phyloP scores from a whole-genome alignment of 306 rosid genomes.

The Dryas drummondii region DNA sequence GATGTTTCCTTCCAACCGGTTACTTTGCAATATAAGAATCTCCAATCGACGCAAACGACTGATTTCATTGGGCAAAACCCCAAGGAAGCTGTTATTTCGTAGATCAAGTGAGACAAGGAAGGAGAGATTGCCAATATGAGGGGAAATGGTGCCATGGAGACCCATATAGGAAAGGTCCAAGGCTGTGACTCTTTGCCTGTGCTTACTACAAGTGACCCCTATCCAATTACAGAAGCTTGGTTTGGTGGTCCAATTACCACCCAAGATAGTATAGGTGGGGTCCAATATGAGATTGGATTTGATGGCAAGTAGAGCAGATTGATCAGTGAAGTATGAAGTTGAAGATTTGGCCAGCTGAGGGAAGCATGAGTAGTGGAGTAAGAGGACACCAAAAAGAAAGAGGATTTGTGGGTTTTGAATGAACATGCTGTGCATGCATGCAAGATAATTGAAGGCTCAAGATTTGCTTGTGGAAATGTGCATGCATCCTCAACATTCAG shows the following conservation, averaged over 20 bases:
- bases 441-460: too few species aligned
- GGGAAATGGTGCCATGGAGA: not conserved
- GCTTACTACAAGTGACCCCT: not conserved
- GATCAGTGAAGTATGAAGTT: not conserved
- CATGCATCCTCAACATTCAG: too few species aligned
- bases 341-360: not conserved
- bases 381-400: not conserved
- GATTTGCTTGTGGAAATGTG: too few species aligned
- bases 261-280: not conserved
- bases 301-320: not conserved
- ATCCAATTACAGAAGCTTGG: not conserved
- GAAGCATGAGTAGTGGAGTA: not conserved
- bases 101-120: not conserved
- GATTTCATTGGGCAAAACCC: constrained; percentile 3
- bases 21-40: not conserved
- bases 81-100: not conserved
- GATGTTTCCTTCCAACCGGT: constrained; percentile 16
- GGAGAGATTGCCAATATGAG: constrained; percentile 15
- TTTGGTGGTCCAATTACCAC: not conserved
- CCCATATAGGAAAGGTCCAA: not conserved
- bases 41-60: not conserved
- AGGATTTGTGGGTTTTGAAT: not conserved
- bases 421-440: not conserved
- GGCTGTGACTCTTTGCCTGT: not conserved
- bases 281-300: not conserved